Evolutionary conservation across 1,284 basidiomycete species (phyloP), one percentile per base, ranked within the genome.

Genomic region (Laetiporus sulphureus): DNA sequence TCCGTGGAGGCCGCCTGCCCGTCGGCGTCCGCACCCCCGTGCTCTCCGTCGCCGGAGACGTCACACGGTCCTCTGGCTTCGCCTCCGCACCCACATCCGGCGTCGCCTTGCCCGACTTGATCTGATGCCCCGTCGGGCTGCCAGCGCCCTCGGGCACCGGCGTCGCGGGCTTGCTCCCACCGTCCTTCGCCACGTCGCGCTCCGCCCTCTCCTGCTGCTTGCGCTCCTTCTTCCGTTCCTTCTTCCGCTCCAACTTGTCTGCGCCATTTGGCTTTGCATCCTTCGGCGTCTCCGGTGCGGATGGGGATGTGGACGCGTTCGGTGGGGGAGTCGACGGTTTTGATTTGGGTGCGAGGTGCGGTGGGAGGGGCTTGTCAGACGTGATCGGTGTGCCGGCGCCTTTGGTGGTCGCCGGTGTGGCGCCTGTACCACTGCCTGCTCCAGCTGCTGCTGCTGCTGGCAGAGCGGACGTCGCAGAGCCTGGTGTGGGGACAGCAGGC

Each of bases 21-120:
- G 78, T 82, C 19, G 85, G 83, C 29, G 83, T 83, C 40, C 83
- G 71, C 23, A 67, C 65, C 6, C 85, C 84, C 0, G 75, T 67
- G 49, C 69, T 68, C 43, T 82, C 80, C 19, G 72, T 75, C 23
- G 65, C 67, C 12, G 80, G 79, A 5, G 69, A 70, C 44, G 63
- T 61, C 27, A 72, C 54, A 22, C 66, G 64, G 32, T 71, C 69
- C 50, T 73, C 75, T 3, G 45, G 30, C 65, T 65, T 29, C 45
- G 53, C 15, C 7, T 58, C 59, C 11, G 57, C 53, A 19, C 51
- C 43, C 6, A 61, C 46, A 32, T 66, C 66, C 2, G 71, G 66
- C 0, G 67, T 67, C 22, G 63, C 61, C 55, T 70, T 71, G 36
- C 64, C 70, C 1, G 68, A 71, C 47, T 63, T 65, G 16, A 40